Percentiles rank a stretch among this genome's conserved stretches.
phyloP scores from a whole-genome alignment of 345 rosid species.

The Psidium friedrichsthalianum region DNA sequence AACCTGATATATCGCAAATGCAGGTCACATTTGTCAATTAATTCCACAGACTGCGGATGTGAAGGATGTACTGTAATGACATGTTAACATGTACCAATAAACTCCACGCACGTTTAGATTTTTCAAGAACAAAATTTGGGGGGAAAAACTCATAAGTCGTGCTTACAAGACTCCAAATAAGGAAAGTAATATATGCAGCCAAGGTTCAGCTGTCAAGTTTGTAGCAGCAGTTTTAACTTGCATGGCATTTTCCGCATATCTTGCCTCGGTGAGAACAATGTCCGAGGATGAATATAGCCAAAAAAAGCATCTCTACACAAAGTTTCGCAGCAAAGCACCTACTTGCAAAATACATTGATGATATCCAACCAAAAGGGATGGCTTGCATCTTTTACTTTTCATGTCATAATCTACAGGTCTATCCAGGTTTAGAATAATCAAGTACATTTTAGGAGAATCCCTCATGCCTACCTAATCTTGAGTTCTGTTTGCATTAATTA shows the following conservation, averaged over 20 bases:
- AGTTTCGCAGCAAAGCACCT: background rate
- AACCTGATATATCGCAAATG: background rate
- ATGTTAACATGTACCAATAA: background rate
- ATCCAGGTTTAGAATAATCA: background rate
- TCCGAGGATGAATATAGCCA: background rate
- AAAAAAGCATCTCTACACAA: background rate
- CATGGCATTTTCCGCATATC: background rate
- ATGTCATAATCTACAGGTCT: background rate
- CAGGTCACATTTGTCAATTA: background rate
- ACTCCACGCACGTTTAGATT: background rate
- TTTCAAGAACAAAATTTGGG: background rate
- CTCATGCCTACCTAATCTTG: background rate
- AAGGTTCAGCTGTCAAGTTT: background rate
- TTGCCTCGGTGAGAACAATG: background rate
- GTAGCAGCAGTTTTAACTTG: background rate
- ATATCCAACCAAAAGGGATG: background rate
- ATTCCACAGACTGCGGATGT: background rate
- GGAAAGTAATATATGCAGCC: background rate
- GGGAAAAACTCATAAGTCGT: background rate
- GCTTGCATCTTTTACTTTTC: background rate
- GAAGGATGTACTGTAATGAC: background rate
- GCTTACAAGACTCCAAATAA: background rate
- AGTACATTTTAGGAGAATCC: background rate
- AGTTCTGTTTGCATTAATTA: background rate
- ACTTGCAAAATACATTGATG: background rate